Percentiles rank a stretch among this genome's conserved stretches.
Conservation (phyloP, 2,329 filamentous ascomycete species). For the Trichoderma polysporum region DNA sequence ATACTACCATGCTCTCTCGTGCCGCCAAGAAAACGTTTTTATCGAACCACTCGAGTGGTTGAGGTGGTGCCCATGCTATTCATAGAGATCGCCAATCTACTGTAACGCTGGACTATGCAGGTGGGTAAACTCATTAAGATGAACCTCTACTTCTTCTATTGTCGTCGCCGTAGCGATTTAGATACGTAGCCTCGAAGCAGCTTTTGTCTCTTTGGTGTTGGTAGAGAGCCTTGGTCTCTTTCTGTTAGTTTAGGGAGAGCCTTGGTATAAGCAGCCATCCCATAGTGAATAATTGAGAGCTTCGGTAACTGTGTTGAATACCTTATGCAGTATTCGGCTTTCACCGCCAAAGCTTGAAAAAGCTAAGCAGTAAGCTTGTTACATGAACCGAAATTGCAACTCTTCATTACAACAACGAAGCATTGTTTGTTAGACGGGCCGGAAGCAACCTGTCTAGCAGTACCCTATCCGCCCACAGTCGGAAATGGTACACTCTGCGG, state of each 20-base stretch:
- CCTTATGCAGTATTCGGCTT: background rate
- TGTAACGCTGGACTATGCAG: conserved; percentile 1
- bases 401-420: background rate
- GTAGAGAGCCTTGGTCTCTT: background rate
- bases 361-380: background rate
- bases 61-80: background rate
- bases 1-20: background rate
- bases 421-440: background rate
- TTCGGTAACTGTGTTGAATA: background rate
- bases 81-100: conserved; percentile 1
- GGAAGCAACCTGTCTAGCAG: background rate
- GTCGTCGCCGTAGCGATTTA: background rate
- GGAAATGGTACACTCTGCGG: background rate
- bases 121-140: background rate
- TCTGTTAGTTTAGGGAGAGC: background rate
- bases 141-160: background rate
- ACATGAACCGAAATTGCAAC: background rate
- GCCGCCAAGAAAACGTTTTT: background rate
- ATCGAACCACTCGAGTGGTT: conserved; percentile 1
- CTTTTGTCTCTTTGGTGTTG: background rate
- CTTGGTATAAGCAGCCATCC: background rate
- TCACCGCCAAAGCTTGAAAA: background rate
- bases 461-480: background rate
- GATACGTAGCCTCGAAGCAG: background rate
- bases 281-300: background rate